Conservation (phyloP, 805 yeast genomes). For the Saccharomycopsis babjevae region DNA sequence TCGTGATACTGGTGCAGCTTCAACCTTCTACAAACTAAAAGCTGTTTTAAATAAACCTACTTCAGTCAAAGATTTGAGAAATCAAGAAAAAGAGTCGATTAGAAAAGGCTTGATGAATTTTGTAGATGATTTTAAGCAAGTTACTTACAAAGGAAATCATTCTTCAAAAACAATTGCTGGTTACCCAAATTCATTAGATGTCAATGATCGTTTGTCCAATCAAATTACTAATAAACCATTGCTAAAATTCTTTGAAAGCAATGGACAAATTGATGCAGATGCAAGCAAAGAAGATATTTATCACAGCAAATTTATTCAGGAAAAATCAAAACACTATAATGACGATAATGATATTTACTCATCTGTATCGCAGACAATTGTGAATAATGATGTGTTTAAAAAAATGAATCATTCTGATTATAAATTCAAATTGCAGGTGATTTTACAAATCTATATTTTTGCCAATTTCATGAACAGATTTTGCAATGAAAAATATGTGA, state of each 20-base stretch:
- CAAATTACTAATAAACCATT: neutral
- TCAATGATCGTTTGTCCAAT: neutral
- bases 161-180: neutral
- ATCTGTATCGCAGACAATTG: neutral
- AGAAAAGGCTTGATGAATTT: neutral
- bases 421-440: conserved; percentile 6
- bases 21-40: neutral
- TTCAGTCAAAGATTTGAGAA: neutral
- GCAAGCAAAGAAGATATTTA: conserved; percentile 6
- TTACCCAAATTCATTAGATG: neutral
- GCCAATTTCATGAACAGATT: conserved; percentile 9
- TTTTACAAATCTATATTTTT: conserved; percentile 12
- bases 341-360: neutral
- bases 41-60: neutral
- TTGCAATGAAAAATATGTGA: conserved; percentile 4
- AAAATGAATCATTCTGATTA: conserved; percentile 4
- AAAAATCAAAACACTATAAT: conserved; percentile 5
- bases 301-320: neutral
- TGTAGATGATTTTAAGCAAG: neutral
- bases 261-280: neutral
- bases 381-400: neutral
- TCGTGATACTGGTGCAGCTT: neutral
- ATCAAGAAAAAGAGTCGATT: neutral
- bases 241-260: neutral
- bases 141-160: neutral